These are phyloP conservation scores for Pisolithus tinctorius DNA, from an alignment of 768 basidiomycete genomes.

Conservation along the genomic window DNA sequence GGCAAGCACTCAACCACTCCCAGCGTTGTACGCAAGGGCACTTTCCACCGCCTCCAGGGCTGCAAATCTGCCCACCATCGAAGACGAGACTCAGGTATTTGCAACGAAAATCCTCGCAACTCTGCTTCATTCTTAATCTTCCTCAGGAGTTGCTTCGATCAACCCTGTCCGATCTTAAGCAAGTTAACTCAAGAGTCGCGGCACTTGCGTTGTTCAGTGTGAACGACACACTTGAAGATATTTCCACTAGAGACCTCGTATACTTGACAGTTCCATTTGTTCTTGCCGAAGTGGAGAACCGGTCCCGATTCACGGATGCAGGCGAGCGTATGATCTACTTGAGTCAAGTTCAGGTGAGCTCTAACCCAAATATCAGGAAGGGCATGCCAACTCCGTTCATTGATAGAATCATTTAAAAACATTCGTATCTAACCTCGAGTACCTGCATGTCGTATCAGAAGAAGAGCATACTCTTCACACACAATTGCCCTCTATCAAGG, in stretches of 20 bases:
- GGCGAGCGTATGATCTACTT: constrained; percentile 54
- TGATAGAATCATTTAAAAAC: constrained; percentile 40
- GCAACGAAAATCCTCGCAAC: not conserved
- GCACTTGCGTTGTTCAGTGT: constrained; percentile 71
- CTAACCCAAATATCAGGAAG: constrained; percentile 1
- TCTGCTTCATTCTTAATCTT: not conserved
- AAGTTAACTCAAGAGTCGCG: constrained; percentile 46
- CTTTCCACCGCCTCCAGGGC: constrained; percentile 34
- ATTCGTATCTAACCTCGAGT: constrained; percentile 48
- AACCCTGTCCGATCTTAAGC: constrained; percentile 49
- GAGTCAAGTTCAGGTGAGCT: constrained; percentile 50
- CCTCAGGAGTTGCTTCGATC: constrained; percentile 54
- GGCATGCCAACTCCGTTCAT: constrained; percentile 3
- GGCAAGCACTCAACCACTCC: constrained; percentile 24
- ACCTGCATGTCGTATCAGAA: constrained; percentile 60
- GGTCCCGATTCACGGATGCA: constrained; percentile 48
- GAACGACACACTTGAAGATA: constrained; percentile 79
- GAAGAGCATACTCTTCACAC: constrained; percentile 52
- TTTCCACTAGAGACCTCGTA: constrained; percentile 67
- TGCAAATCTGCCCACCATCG: constrained; percentile 32
- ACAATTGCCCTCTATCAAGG: constrained; percentile 41
- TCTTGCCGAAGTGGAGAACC: constrained; percentile 57
- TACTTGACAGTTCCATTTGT: constrained; percentile 73
- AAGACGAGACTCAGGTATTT: constrained; percentile 41
- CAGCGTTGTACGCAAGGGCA: constrained; percentile 34